Base-by-base conservation (phyloP, 2,329 filamentous ascomycete genomes). In the Sarocladiaceae sp. region DNA sequence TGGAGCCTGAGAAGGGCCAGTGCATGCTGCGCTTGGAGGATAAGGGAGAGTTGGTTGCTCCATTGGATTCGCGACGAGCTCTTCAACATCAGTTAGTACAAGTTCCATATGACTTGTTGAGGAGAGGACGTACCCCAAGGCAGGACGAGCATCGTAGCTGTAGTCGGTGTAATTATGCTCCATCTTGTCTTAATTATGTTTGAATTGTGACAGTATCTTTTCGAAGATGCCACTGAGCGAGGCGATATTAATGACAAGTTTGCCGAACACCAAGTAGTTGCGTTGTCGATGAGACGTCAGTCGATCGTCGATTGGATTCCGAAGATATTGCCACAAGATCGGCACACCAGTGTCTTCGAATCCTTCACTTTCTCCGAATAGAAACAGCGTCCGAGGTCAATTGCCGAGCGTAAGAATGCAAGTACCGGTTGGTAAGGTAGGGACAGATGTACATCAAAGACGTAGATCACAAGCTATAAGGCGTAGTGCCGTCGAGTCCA, bases 11-110 rank as follows among this genome's bases (percentile, higher is more conserved):
- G 22, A 50, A 50, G 29, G 47, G 47, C 47, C 47, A 50, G 10
- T 25, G 47, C 47, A 50, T 37, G 31, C 47, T 50, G 29, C 47
- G 47, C 23, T 50, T 50, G 25, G 47, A 37, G 22, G 47, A 23
- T 8, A 12, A n/a, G 11, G 44, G 44, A 20, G 44, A 48, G 10
- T 29, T 6, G 33, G 5, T 48, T 11, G 7, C 22, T 7, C 26
- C 44, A 17, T 7, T 25, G 40, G 26, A 20, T 8, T 33, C 23
- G 11, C 28, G 26, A 5, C 22, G 26, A 15, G 26, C 26, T 31
- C 44, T 48, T 31, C 29, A 31, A 31, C 8, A 31, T 8, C 29
- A 31, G 15, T 31, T 8, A 15, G 29, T 31, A 15, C 29, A 8
- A 31, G 29, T 8, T 8, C 18, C 7, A 5, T 12, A 12, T 37